phyloP scores from a whole-genome alignment of 1,139 yeast species.

The Blastobotrys illinoisensis region DNA sequence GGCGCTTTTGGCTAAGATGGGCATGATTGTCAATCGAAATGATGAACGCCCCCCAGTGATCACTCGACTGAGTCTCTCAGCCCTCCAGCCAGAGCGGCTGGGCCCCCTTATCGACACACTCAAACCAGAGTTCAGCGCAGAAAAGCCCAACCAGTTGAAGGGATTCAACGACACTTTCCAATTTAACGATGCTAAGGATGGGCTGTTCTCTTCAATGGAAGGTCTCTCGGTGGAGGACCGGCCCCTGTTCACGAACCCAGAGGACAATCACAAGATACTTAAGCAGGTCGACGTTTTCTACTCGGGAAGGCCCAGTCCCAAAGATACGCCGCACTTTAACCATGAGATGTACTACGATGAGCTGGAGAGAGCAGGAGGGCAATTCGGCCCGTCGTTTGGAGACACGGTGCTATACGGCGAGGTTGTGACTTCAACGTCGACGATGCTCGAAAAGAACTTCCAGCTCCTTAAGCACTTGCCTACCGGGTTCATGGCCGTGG shows the following conservation, averaged over 20 bases:
- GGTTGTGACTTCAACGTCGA: conserved; percentile 82
- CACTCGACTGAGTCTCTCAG: conserved; percentile 50
- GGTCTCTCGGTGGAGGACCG: not conserved
- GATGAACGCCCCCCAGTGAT: conserved; percentile 41
- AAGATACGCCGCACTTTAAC: conserved; percentile 66
- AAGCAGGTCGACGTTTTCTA: conserved; percentile 50
- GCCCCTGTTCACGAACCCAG: not conserved
- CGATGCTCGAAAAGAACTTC: conserved; percentile 70
- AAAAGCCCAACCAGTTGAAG: conserved; percentile 40
- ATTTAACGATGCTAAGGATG: conserved; percentile 14
- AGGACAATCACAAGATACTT: conserved; percentile 50
- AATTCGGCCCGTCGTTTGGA: conserved; percentile 44
- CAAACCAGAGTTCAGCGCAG: conserved; percentile 39
- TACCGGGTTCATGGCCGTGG: conserved; percentile 65
- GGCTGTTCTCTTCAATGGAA: conserved; percentile 2
- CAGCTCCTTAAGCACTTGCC: conserved; percentile 55
- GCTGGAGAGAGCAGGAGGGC: conserved; percentile 37
- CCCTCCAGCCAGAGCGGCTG: conserved; percentile 28
- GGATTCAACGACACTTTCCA: conserved; percentile 47
- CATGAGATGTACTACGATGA: conserved; percentile 49
- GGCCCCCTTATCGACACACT: conserved; percentile 32
- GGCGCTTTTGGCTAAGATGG: conserved; percentile 52
- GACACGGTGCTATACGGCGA: conserved; percentile 69
- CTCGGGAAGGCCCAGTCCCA: conserved; percentile 40
- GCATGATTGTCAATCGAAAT: conserved; percentile 56